These are phyloP conservation scores for Ogataea hybrid DNA, from an alignment of 1,139 yeast species.

Conservation along the genomic window DNA sequence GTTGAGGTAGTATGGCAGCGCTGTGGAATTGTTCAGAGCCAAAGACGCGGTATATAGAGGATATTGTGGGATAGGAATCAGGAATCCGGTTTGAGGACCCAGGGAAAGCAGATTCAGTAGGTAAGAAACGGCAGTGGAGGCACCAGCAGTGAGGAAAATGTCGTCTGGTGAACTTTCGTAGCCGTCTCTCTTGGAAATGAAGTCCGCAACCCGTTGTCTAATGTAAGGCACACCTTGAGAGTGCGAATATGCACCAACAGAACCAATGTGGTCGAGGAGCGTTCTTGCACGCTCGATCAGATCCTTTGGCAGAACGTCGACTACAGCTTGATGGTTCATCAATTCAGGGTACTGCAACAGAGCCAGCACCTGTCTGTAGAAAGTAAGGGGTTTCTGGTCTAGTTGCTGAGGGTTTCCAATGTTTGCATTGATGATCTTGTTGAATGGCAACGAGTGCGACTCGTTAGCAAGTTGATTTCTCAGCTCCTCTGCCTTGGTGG, in stretches of 20 bases:
- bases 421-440: constrained; percentile 78
- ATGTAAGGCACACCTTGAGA: constrained; percentile 81
- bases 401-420: constrained; percentile 98
- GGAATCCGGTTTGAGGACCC: constrained; percentile 71
- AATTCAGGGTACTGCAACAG: constrained; percentile 81
- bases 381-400: constrained; percentile 91
- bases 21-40: constrained; percentile 77
- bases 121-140: constrained; percentile 84
- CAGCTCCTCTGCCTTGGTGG: constrained; percentile 89
- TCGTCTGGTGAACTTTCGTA: constrained; percentile 63
- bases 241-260: constrained; percentile 92
- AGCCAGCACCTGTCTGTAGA: constrained; percentile 87
- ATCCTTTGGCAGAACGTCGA: constrained; percentile 57
- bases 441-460: constrained; percentile 70
- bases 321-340: constrained; percentile 36
- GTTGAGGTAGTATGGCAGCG: constrained; percentile 84
- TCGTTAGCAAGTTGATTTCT: constrained; percentile 49
- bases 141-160: constrained; percentile 87
- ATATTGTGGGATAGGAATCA: constrained; percentile 97
- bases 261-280: constrained; percentile 63
- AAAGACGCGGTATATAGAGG: constrained; percentile 94
- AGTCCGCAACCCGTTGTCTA: constrained; percentile 76
- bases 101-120: constrained; percentile 68
- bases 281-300: constrained; percentile 67
- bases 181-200: constrained; percentile 71